These are phyloP conservation scores for Neocatenulostroma microsporum DNA, from an alignment of 2,329 filamentous ascomycete genomes.

Conservation along the genomic window DNA sequence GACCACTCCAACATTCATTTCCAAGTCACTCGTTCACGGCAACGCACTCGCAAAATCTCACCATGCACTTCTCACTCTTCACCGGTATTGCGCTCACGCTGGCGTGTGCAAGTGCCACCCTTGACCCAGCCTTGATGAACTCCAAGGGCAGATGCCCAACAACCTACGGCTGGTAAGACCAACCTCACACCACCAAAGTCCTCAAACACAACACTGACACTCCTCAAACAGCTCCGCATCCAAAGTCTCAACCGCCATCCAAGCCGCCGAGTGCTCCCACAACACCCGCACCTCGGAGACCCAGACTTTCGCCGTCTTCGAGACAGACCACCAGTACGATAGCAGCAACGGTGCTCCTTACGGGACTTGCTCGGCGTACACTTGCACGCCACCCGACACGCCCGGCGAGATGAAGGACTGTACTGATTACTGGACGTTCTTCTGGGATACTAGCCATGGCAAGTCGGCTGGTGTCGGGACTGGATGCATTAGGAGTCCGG, in stretches of 20 bases:
- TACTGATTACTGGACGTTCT: conserved; percentile 38
- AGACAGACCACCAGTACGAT: conserved; percentile 42
- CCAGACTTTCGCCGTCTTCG: conserved; percentile 37
- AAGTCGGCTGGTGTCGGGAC: conserved; percentile 27
- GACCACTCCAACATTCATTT: too few relatives aligned
- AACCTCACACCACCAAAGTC: background rate
- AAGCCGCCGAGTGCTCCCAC: conserved; percentile 38
- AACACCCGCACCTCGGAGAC: conserved; percentile 32
- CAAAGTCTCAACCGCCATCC: conserved; percentile 32
- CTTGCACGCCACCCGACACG: conserved; percentile 30
- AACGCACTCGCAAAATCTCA: too few relatives aligned
- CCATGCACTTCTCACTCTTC: conserved; percentile 9
- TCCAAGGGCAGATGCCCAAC: conserved; percentile 30
- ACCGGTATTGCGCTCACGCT: conserved; percentile 14
- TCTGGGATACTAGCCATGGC: conserved; percentile 24
- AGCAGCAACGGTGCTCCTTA: conserved; percentile 37
- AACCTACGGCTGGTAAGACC: conserved; percentile 16
- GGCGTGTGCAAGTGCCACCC: conserved; percentile 26
- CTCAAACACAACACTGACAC: too few relatives aligned
- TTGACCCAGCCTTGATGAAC: conserved; percentile 32
- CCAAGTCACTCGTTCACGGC: too few relatives aligned
- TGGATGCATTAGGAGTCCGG: conserved; percentile 34
- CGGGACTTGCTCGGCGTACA: conserved; percentile 41
- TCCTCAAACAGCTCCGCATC: conserved; percentile 18
- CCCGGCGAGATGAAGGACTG: conserved; percentile 23